Percentiles rank a stretch among this genome's conserved stretches.
Evolutionary conservation across 2,329 filamentous ascomycete species (phyloP).

Genomic region (Ilyonectria mors-panacis): DNA sequence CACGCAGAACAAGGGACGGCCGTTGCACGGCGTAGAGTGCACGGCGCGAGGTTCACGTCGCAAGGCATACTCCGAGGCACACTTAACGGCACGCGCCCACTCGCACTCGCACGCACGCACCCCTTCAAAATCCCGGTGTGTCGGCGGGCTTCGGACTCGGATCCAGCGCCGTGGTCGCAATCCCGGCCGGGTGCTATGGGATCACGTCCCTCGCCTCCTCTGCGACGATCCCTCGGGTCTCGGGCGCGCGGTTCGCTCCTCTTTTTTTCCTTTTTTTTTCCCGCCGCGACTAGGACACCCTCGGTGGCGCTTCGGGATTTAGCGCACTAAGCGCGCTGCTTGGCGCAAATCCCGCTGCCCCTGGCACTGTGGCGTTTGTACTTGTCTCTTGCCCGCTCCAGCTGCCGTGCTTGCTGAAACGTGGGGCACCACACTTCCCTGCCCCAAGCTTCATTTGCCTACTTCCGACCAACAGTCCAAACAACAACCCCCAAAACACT

Average conservation of each 20-base stretch:
- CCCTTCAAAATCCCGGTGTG: constrained; percentile 11
- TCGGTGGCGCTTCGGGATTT: constrained; percentile 24
- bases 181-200: constrained; percentile 2
- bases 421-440: constrained; percentile 13
- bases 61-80: background rate
- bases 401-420: constrained; percentile 2
- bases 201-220: background rate
- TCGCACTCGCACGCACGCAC: background rate
- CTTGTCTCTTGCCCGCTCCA: constrained; percentile 11
- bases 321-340: constrained; percentile 38
- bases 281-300: no score
- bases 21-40: background rate
- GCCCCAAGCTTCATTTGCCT: constrained; percentile 11
- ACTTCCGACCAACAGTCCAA: constrained; percentile 21
- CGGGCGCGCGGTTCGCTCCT: background rate
- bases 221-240: constrained; percentile 1
- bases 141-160: constrained; percentile 7
- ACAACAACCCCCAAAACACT: constrained; percentile 6
- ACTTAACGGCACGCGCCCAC: background rate
- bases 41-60: background rate
- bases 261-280: constrained; percentile 11
- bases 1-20: background rate
- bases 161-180: constrained; percentile 17
- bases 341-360: constrained; percentile 17
- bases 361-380: constrained; percentile 8